Conservation (phyloP, 2,329 filamentous ascomycete species). For the Venturia pyrina region DNA sequence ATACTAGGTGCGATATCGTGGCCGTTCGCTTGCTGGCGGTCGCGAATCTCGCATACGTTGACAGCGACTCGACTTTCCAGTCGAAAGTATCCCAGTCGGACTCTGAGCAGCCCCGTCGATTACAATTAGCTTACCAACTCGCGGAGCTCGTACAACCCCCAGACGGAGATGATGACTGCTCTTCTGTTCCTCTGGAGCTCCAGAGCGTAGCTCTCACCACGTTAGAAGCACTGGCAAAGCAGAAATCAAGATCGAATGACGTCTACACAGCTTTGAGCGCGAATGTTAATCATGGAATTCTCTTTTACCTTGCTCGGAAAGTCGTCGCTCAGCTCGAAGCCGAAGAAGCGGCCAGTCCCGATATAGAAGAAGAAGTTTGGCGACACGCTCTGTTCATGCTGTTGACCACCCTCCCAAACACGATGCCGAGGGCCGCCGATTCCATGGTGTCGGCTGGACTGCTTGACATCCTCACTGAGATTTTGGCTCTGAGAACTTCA, state of each 20-base stretch:
- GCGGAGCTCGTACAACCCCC: constrained; percentile 84
- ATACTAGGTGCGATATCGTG: constrained; percentile 64
- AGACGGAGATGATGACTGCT: constrained; percentile 14
- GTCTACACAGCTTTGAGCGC: constrained; percentile 86
- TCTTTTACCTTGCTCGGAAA: constrained; percentile 88
- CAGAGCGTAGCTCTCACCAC: constrained; percentile 75
- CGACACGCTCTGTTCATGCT: constrained; percentile 83
- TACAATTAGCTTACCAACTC: constrained; percentile 85
- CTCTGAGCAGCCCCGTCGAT: constrained; percentile 75
- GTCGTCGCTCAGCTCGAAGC: constrained; percentile 71
- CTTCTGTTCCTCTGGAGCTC: constrained; percentile 60
- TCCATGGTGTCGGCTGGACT: constrained; percentile 83
- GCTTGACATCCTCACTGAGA: constrained; percentile 81
- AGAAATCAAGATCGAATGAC: constrained; percentile 66
- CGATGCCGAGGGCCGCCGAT: constrained; percentile 61
- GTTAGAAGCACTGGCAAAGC: constrained; percentile 76
- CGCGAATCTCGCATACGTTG: constrained; percentile 83
- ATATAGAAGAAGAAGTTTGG: constrained; percentile 65
- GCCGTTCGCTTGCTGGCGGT: constrained; percentile 77
- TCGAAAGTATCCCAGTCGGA: constrained; percentile 82
- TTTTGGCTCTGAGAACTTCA: constrained; percentile 70
- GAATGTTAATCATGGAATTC: constrained; percentile 89
- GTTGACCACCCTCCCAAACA: constrained; percentile 66
- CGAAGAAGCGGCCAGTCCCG: constrained; percentile 39
- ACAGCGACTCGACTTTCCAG: constrained; percentile 71